Conservation (phyloP, 257 asterid species). For the Henckelia pumila region DNA sequence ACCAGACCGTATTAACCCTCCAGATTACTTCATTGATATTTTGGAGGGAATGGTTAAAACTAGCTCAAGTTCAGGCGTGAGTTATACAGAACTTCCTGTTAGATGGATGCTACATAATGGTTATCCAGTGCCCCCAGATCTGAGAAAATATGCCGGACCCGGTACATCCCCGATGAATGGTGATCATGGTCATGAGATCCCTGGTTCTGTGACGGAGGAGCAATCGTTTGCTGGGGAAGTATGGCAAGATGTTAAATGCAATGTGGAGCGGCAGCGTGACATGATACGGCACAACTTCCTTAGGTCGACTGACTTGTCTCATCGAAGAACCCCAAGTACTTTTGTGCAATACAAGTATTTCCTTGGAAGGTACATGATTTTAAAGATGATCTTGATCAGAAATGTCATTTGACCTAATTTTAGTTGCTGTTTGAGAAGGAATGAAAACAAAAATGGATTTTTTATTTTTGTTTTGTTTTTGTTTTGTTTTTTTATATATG, state of each 20-base stretch:
- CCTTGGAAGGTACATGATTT: conserved; percentile 41
- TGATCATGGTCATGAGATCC: conserved; percentile 26
- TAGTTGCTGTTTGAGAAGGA: no score
- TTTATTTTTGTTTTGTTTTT: no score
- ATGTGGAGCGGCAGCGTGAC: conserved; percentile 45
- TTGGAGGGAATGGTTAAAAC: conserved; percentile 61
- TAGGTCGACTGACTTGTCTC: conserved; percentile 45
- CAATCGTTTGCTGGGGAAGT: conserved; percentile 55
- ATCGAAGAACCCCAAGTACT: conserved; percentile 46
- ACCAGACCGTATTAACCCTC: conserved; percentile 61
- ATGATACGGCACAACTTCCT: conserved; percentile 45
- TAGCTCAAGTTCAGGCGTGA: conserved; percentile 43
- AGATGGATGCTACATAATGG: conserved; percentile 62
- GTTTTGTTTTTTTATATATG: no score
- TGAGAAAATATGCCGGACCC: conserved; percentile 36
- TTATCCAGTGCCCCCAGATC: conserved; percentile 50
- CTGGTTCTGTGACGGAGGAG: conserved; percentile 38
- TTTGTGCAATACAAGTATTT: conserved; percentile 50
- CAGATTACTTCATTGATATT: conserved; percentile 58
- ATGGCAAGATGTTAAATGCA: conserved; percentile 58
- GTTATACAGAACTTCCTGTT: conserved; percentile 51
- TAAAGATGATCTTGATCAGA: neutral
- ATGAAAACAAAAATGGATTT: no score
- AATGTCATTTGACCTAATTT: neutral
- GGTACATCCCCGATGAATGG: conserved; percentile 13